phyloP scores from a whole-genome alignment of 352 stramenopile genomes.

The Blastocystis sp. region DNA sequence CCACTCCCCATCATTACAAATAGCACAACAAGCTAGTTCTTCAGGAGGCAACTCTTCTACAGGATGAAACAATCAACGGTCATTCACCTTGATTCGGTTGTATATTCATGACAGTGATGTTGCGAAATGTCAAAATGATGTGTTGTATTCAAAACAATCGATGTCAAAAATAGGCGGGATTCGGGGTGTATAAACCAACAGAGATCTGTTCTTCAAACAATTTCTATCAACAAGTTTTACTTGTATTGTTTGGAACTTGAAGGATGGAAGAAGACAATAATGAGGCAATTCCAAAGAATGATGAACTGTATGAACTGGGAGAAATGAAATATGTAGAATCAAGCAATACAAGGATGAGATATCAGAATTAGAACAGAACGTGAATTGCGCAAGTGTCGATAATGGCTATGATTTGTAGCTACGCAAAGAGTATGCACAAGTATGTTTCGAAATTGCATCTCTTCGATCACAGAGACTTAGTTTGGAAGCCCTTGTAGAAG shows the following conservation, averaged over 20 bases:
- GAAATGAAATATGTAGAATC: not conserved
- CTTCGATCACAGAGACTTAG: not conserved
- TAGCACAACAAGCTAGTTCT: conserved; percentile 45
- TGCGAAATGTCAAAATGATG: no score
- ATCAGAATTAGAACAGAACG: not conserved
- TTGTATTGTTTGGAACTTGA: not conserved
- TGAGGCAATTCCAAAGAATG: not conserved
- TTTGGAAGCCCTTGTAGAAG: not conserved
- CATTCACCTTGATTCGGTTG: no score
- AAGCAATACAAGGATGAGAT: not conserved
- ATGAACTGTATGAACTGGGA: not conserved
- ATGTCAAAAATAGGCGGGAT: no score
- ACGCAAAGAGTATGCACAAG: not conserved
- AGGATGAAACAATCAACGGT: not conserved
- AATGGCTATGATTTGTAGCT: not conserved
- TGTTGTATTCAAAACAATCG: no score
- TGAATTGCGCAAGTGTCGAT: not conserved
- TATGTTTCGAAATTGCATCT: not conserved
- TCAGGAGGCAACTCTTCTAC: conserved; percentile 43
- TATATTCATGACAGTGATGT: no score
- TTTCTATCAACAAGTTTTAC: not conserved
- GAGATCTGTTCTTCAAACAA: not conserved
- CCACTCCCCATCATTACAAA: conserved; percentile 62
- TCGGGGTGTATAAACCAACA: no score
- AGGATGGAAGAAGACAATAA: not conserved